Percentiles rank a stretch among this genome's conserved stretches.
These are phyloP conservation scores for Dianthus caryophyllus DNA, from an alignment of 148 eudicot genomes.

Conservation along the genomic window DNA sequence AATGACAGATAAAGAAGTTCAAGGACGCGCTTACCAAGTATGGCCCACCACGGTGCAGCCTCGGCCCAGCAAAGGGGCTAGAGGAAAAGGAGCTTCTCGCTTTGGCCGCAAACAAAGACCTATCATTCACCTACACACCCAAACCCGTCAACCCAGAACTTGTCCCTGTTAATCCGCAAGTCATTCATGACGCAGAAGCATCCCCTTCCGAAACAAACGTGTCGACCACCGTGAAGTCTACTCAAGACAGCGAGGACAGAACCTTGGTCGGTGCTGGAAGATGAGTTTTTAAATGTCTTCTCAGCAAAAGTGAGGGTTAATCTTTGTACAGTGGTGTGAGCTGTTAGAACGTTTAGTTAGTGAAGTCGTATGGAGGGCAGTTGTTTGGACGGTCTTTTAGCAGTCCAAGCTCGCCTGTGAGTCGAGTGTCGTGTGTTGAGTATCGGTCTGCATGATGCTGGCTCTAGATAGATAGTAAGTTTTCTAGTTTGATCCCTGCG, in stretches of 20 bases:
- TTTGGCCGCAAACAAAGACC: constrained; percentile 64
- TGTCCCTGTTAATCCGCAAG: constrained; percentile 11
- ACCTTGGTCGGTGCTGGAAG: constrained; percentile 42
- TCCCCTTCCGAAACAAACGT: not conserved
- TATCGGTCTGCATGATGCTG: constrained; percentile 19
- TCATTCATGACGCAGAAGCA: not conserved
- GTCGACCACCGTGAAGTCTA: constrained; percentile 7
- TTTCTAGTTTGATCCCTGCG: not conserved
- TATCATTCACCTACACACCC: constrained; percentile 51
- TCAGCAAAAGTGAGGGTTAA: not conserved
- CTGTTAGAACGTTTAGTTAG: not conserved
- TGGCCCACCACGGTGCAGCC: constrained; percentile 46
- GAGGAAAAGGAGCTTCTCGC: constrained; percentile 78
- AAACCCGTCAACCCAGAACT: constrained; percentile 35
- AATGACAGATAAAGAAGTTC: constrained; percentile 76
- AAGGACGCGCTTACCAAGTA: constrained; percentile 71
- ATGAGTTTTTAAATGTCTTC: constrained; percentile 26
- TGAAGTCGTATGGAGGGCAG: not conserved
- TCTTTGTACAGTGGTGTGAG: constrained; percentile 28
- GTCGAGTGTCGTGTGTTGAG: too few species aligned
- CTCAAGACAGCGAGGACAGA: constrained; percentile 27
- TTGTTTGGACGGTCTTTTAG: constrained; percentile 19
- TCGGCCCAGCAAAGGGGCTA: constrained; percentile 64
- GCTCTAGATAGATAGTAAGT: constrained; percentile 7
- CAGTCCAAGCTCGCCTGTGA: constrained; percentile 16